A percentile compares a stretch with the other conserved stretches of the same genome.
Conservation (phyloP, 1,284 basidiomycete species). For the Tilletia walkeri region DNA sequence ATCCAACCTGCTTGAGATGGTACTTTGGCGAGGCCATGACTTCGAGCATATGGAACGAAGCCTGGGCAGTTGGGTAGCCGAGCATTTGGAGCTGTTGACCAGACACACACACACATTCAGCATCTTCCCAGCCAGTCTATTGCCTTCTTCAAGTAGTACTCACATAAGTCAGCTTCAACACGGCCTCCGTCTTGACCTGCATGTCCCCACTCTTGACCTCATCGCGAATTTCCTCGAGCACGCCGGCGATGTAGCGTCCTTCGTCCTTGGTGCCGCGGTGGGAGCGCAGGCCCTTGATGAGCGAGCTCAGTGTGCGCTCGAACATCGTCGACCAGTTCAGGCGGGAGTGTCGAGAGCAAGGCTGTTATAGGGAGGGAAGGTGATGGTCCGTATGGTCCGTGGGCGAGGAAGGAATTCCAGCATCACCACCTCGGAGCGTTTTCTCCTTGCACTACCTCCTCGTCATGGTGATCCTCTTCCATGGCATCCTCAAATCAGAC, state of each 20-base stretch:
- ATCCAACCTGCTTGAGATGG: conserved; percentile 92
- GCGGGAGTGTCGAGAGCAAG: not conserved
- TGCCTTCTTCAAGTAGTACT: conserved; percentile 49
- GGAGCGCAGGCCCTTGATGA: conserved; percentile 55
- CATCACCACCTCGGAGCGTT: not conserved
- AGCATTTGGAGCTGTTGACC: conserved; percentile 72
- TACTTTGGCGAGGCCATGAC: conserved; percentile 91
- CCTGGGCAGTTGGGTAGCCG: conserved; percentile 62
- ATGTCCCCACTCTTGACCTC: conserved; percentile 93
- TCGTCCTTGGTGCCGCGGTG: conserved; percentile 56
- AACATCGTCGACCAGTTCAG: conserved; percentile 38
- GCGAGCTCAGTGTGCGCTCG: conserved; percentile 49
- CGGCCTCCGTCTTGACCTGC: conserved; percentile 90
- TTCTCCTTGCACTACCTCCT: not conserved
- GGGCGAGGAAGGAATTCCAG: too few species aligned
- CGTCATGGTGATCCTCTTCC: too few species aligned
- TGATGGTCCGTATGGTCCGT: too few species aligned
- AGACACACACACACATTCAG: not conserved
- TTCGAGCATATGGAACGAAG: conserved; percentile 77
- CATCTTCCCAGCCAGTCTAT: not conserved
- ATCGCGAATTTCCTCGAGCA: conserved; percentile 71
- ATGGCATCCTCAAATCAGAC: too few species aligned
- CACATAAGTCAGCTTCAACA: conserved; percentile 95
- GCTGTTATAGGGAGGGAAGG: too few species aligned
- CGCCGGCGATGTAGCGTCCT: conserved; percentile 58